These are phyloP conservation scores for Colletotrichum paranaense DNA, from an alignment of 2,329 filamentous ascomycete species.

Conservation along the genomic window DNA sequence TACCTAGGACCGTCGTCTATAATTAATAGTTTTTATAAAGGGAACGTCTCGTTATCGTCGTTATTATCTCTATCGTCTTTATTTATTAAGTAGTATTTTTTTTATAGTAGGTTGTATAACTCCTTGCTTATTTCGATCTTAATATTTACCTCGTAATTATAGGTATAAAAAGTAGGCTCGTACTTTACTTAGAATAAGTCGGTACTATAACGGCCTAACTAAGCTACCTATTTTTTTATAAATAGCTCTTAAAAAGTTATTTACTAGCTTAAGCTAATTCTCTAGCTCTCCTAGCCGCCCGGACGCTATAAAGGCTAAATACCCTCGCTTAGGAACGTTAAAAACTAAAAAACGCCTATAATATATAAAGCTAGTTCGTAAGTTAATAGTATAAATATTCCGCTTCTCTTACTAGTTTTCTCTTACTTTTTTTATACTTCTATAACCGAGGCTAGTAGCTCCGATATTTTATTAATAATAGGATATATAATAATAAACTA, in stretches of 20 bases:
- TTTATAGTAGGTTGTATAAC: neutral
- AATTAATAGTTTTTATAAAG: neutral
- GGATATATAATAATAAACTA: constrained; percentile 24
- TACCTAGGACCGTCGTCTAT: neutral
- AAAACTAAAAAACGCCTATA: neutral
- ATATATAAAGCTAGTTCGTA: constrained; percentile 9
- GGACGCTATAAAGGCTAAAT: constrained; percentile 12
- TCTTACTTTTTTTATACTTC: neutral
- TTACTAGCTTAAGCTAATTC: constrained; percentile 4
- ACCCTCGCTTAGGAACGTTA: neutral
- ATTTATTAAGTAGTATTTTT: neutral
- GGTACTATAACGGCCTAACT: neutral
- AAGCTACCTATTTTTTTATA: neutral
- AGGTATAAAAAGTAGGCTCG: constrained; percentile 18
- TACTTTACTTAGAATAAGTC: constrained; percentile 6
- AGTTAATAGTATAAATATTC: neutral
- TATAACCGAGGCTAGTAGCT: neutral
- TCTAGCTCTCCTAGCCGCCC: neutral
- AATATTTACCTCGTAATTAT: too few species aligned
- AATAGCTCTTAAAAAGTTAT: constrained; percentile 3
- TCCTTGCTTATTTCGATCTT: constrained; percentile 8
- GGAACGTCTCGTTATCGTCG: constrained; percentile 12
- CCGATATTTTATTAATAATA: neutral
- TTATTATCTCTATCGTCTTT: too few species aligned
- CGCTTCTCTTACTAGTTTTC: neutral